Evolutionary conservation across 805 yeast genomes (phyloP), one percentile per base, ranked within the genome.

Genomic region (Komagataella pseudopastoris): DNA sequence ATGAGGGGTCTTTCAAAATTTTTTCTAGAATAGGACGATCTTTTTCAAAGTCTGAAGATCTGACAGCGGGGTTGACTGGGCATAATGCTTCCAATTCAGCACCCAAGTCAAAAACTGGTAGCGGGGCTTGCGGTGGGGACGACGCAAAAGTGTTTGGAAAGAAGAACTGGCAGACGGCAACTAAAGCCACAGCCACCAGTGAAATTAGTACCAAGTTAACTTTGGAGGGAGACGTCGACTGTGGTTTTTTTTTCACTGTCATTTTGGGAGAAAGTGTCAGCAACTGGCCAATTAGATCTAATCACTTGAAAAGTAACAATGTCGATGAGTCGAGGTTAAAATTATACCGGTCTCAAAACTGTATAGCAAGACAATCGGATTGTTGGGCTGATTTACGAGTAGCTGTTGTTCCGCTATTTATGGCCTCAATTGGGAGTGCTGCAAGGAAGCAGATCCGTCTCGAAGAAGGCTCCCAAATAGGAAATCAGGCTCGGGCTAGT

Each of bases 1-100:
- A 74, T 2, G 51, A 51, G 4, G 64, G 63, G 51, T 66, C 69
- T 23, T 58, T 51, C 23, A 67, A 24, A 44, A 49, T 51, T 23
- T 56, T 76, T 71, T 67, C 58, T 5, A 69, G 60, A 1, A 70
- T 60, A 2, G 69, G 60, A 24, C 65, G 65, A 55, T 62, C 66
- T 7, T 50, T 47, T n/a, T 55, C 47, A 54, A 60, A 74, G 6
- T 66, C 45, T 3, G 52, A 16, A 8, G 67, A 64, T 10, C 58
- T 54, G 6, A 58, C 20, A 5, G 55, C 59, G 6, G 56, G 55
- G 6, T 59, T 52, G 36, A 56, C 47, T 14, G 63, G 61, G 49
- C 67, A 63, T 16, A 22, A 20, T 22, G 47, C 30, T 8, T 45
- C 14, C 14, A 18, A 18, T 30, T 30, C 39, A 30, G 14, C 14